Evolutionary conservation across 306 rosid species (phyloP).

Genomic region (Malus asiatica): DNA sequence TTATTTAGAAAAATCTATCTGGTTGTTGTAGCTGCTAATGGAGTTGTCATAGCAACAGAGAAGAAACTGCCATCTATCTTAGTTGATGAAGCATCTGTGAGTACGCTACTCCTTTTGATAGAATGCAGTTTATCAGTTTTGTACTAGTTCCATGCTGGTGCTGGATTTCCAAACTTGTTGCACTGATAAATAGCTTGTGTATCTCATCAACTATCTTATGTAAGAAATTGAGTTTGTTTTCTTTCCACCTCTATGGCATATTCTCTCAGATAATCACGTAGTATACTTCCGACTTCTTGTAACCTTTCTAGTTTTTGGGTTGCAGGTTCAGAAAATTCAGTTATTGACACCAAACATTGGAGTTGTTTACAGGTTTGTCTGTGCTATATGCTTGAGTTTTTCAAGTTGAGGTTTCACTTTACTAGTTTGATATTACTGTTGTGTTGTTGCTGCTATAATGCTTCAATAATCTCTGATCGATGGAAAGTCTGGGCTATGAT

Average conservation of each 20-base stretch:
- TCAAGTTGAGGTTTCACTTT: background rate
- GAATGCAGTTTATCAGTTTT: background rate
- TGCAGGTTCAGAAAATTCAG: slow-evolving; percentile 74
- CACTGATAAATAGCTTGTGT: background rate
- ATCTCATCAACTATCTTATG: background rate
- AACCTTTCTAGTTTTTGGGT: background rate
- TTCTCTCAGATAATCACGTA: background rate
- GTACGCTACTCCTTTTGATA: slow-evolving; percentile 1
- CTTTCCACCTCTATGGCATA: background rate
- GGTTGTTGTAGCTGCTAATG: slow-evolving; percentile 61
- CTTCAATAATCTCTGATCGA: background rate
- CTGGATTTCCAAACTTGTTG: background rate
- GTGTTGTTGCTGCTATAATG: background rate
- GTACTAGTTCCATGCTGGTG: background rate
- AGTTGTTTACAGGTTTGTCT: slow-evolving; percentile 65
- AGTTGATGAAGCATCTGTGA: slow-evolving; percentile 72
- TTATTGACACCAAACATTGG: slow-evolving; percentile 74
- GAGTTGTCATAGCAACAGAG: slow-evolving; percentile 76
- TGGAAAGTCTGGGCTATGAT: background rate
- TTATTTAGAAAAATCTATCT: background rate
- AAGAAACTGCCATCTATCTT: slow-evolving; percentile 75
- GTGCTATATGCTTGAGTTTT: background rate
- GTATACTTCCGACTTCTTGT: background rate
- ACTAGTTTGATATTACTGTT: background rate
- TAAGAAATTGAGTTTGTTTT: background rate